A percentile compares a stretch with the other conserved stretches of the same genome.
Evolutionary conservation across 1,284 basidiomycete species (phyloP).

Genomic region (Flammula alnicola): DNA sequence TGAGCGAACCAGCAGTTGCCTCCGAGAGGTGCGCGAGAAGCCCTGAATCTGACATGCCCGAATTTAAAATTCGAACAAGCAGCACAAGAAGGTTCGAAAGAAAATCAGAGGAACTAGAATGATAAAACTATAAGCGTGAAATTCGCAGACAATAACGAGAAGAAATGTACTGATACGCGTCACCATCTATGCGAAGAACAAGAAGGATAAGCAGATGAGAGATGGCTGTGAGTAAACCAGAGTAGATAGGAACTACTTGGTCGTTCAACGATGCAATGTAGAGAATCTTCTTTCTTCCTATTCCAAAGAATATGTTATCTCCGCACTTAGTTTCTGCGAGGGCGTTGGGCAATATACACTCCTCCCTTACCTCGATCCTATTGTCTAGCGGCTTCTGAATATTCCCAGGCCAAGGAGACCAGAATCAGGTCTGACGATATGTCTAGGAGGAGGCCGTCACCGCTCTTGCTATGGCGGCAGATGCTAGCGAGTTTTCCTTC

Average conservation of each 20-base stretch:
- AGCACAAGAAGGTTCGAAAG: constrained; percentile 90
- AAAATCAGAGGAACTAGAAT: constrained; percentile 82
- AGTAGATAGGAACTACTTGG: constrained; percentile 95
- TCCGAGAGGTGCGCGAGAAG: constrained; percentile 89
- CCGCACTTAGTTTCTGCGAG: too few species aligned
- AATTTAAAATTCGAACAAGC: constrained; percentile 87
- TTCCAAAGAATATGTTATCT: too few species aligned
- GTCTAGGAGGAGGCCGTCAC: too few species aligned
- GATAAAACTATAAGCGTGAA: not conserved
- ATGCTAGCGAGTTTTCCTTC: too few species aligned
- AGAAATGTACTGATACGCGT: constrained; percentile 80
- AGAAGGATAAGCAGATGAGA: constrained; percentile 91
- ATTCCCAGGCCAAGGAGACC: too few species aligned
- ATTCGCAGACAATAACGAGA: constrained; percentile 20
- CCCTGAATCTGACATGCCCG: constrained; percentile 90
- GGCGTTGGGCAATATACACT: too few species aligned
- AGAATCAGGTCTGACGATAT: too few species aligned
- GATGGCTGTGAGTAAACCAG: constrained; percentile 86
- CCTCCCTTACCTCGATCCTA: too few species aligned
- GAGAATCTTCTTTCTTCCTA: too few species aligned
- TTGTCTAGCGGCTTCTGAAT: too few species aligned
- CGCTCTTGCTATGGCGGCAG: too few species aligned
- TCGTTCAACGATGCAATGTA: constrained; percentile 95
- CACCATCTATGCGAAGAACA: constrained; percentile 93
- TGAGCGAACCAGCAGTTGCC: constrained; percentile 88